Conservation (phyloP, 371 early-diverging fungal genomes). For the Rhizopus microsporus region DNA sequence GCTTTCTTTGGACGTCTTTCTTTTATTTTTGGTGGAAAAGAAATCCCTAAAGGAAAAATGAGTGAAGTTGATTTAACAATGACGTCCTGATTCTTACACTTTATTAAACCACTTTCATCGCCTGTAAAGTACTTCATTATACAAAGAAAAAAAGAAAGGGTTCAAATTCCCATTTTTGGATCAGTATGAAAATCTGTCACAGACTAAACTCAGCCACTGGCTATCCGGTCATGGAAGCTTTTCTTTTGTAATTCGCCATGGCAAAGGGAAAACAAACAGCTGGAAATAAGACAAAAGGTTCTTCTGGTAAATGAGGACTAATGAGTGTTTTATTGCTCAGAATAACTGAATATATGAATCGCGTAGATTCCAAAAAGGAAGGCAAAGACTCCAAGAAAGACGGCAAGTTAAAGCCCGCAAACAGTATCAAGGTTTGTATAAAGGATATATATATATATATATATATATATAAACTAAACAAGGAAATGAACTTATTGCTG, state of each 20-base stretch:
- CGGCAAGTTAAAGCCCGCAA: conserved; percentile 74
- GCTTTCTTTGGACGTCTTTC: conserved; percentile 23
- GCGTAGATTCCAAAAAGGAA: background rate
- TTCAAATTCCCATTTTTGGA: background rate
- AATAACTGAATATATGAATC: conserved; percentile 1
- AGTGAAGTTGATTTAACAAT: background rate
- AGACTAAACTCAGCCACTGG: conserved; percentile 2
- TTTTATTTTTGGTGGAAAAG: conserved; percentile 34
- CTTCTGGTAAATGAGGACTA: conserved; percentile 15
- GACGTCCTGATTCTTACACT: conserved; percentile 42
- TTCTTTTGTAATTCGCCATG: conserved; percentile 26
- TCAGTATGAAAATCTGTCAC: conserved; percentile 14
- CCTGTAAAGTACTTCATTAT: conserved; percentile 59
- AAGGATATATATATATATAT: background rate
- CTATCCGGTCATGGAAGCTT: background rate
- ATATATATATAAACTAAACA: too few species aligned
- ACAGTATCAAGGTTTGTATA: conserved; percentile 60
- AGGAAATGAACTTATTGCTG: background rate
- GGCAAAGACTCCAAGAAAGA: conserved; percentile 45
- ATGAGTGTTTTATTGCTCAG: background rate
- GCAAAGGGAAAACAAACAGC: conserved; percentile 52
- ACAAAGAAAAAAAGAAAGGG: background rate
- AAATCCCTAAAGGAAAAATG: conserved; percentile 25
- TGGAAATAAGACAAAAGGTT: conserved; percentile 41
- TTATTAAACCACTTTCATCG: conserved; percentile 78